Percentiles rank a stretch among this genome's conserved stretches.
phyloP scores from a whole-genome alignment of 176 grass and related monocot species.

The Paspalum notatum region DNA sequence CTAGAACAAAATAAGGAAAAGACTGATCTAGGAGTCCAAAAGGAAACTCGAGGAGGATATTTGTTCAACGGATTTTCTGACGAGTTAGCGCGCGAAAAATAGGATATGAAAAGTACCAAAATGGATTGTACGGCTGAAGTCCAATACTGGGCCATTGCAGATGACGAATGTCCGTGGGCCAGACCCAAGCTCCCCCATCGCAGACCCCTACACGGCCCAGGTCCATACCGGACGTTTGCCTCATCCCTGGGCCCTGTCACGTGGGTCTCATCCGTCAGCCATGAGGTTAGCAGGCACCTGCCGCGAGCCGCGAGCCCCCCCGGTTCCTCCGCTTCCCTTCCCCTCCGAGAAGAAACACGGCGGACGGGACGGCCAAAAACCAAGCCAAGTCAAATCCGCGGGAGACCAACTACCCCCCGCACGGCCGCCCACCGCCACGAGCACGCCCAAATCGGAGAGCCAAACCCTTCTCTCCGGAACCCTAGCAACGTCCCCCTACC shows the following conservation, averaged over 20 bases:
- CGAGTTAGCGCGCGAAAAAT: no score
- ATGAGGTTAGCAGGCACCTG: not conserved
- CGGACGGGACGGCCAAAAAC: conserved; percentile 21
- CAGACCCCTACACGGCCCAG: not conserved
- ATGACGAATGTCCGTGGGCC: not conserved
- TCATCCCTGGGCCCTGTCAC: not conserved
- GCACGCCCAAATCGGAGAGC: conserved; percentile 41
- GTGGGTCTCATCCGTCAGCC: not conserved
- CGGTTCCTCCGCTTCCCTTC: not conserved
- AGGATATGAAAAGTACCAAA: no score
- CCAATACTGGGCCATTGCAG: no score
- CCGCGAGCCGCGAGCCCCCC: no score
- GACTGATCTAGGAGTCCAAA: no score
- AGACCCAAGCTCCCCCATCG: no score
- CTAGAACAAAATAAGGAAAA: no score
- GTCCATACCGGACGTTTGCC: not conserved
- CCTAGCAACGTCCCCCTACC: conserved; percentile 13
- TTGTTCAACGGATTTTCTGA: no score
- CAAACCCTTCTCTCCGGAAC: conserved; percentile 7
- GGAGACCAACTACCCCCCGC: conserved; percentile 16
- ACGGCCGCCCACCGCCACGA: not conserved
- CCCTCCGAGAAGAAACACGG: conserved; percentile 30
- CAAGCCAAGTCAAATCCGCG: conserved; percentile 32
- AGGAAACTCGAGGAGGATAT: no score
- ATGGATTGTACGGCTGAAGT: no score